A percentile compares a stretch with the other conserved stretches of the same genome.
These are phyloP conservation scores for Clitoria ternatea DNA, from an alignment of 306 rosid genomes.

Conservation along the genomic window DNA sequence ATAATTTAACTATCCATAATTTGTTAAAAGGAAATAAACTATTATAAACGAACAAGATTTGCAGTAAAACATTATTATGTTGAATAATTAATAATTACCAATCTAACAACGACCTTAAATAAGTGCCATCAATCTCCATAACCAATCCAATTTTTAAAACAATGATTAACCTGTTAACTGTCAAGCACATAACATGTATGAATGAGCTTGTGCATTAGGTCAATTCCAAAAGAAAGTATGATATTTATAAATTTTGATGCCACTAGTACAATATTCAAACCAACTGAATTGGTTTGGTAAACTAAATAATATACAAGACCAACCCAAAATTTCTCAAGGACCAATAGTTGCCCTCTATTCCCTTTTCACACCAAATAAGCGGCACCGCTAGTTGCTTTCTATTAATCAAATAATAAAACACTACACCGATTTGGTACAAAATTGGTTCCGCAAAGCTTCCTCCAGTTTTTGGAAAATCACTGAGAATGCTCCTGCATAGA, in stretches of 20 bases:
- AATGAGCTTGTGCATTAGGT: no score
- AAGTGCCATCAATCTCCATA: no score
- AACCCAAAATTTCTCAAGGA: neutral
- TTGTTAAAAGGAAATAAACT: no score
- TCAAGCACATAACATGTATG: no score
- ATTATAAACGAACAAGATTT: no score
- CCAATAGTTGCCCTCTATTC: neutral
- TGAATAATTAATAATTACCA: no score
- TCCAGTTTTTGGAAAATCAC: slow-evolving; percentile 52
- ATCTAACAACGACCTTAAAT: no score
- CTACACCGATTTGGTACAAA: slow-evolving; percentile 33
- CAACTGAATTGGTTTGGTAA: neutral
- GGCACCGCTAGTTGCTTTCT: neutral
- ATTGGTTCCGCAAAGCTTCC: slow-evolving; percentile 51
- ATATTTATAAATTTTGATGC: neutral
- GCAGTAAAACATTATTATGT: no score
- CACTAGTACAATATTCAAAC: neutral
- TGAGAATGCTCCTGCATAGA: slow-evolving; percentile 60
- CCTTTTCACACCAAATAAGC: slow-evolving; percentile 1
- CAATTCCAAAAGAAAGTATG: no score
- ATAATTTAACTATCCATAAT: no score
- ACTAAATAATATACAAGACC: neutral
- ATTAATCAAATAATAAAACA: slow-evolving; percentile 7
- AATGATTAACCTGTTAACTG: no score
- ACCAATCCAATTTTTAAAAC: no score